Evolutionary conservation across 352 stramenopile species (phyloP), one percentile per base, ranked within the genome.

Genomic region (Phytophthora constricta): DNA sequence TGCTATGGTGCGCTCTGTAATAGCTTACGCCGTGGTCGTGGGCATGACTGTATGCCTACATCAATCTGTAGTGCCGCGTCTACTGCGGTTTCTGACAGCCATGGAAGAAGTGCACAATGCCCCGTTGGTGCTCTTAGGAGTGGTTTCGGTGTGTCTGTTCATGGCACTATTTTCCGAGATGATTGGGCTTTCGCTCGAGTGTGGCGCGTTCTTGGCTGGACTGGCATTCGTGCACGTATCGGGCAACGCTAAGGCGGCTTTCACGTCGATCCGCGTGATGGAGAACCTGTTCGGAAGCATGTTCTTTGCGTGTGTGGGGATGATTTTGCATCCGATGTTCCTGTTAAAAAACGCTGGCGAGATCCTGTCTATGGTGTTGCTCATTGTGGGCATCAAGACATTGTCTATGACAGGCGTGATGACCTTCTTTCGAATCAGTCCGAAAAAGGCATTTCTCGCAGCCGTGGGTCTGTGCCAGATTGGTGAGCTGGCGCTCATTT

Each of bases 231-330:
- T 95, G 22, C 87, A 89, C 37, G 77, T 84, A 20, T 89, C 84
- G 14, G 67, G 57, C 16, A 80, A 87, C 27, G 84, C 80, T 10
- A 89, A 94, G 52, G 77, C 62, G 14, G 87, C 87, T 8, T 90
- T 95, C 63, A 90, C 80, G 46, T 94, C 87, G 7, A 95, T 96
- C 51, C 86, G 86, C 23, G 86, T 95, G 64, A 89, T 96, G 72
- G 88, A 96, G 64, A 95, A 95, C 55, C 53, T 96, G 39, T 96
- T 96, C 45, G 88, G 88, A 0, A 94, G 85, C 53, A 95, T 96
- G 86, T 96, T 95, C 55, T 96, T 96, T 55, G 88, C 85, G 45
- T 94, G 86, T 25, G 87, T 96, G 19, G 88, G 88, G 0, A 93
- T 96, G 88, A 96, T 96, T 59, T 58, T 96, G 43, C 85, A 95